Evolutionary conservation across 108 stramenopile genomes (phyloP).

Genomic region (Schizochytrium sp.): DNA sequence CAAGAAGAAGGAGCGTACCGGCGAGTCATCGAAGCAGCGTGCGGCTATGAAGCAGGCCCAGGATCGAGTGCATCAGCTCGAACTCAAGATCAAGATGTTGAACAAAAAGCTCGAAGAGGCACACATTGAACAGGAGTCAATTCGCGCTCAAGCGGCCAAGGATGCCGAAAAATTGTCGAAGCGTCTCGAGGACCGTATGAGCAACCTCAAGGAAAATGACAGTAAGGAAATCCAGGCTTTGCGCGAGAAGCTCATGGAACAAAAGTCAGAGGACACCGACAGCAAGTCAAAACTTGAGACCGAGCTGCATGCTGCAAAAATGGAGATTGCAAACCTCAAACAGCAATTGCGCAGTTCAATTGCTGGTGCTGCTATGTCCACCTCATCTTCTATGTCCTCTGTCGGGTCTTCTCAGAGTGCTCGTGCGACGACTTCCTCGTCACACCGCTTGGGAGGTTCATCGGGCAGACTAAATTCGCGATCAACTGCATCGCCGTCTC

Average conservation of each 20-base stretch:
- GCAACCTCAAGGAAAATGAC: background rate
- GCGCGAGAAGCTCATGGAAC: conserved; percentile 24
- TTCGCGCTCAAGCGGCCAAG: conserved; percentile 35
- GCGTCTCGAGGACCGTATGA: background rate
- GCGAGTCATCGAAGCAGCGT: background rate
- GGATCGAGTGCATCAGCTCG: conserved; percentile 44
- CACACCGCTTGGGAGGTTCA: no score
- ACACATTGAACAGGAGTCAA: conserved; percentile 9
- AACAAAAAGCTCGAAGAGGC: conserved; percentile 36
- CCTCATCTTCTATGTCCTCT: background rate
- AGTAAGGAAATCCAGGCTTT: conserved; percentile 27
- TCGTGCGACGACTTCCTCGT: no score
- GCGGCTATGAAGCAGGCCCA: conserved; percentile 56
- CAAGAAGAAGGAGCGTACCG: conserved; percentile 52
- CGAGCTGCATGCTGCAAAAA: conserved; percentile 36
- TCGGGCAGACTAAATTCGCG: no score
- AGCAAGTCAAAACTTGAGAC: conserved; percentile 4
- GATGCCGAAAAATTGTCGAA: conserved; percentile 45
- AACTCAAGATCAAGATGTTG: conserved; percentile 32
- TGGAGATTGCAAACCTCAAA: conserved; percentile 37
- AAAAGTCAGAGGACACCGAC: background rate
- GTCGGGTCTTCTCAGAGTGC: no score
- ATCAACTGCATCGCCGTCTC: background rate
- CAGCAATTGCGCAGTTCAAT: conserved; percentile 27
- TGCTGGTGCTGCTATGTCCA: background rate